A percentile compares a stretch with the other conserved stretches of the same genome.
Conservation (phyloP, 2,329 filamentous ascomycete genomes). For the Aspergillus bombycis region DNA sequence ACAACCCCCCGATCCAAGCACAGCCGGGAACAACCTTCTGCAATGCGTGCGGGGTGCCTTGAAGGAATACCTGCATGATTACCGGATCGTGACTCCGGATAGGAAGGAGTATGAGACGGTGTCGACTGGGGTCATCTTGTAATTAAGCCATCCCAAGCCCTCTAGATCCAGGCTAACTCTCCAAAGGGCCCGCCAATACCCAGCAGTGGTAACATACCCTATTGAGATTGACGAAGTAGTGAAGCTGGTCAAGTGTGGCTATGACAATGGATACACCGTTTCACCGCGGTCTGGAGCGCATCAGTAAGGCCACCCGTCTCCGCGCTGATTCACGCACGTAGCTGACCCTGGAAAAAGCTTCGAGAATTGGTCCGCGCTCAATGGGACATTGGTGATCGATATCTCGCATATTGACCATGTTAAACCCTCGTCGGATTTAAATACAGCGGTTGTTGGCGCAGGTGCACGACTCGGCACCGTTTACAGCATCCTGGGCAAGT, state of each 20-base stretch:
- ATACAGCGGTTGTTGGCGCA: not conserved
- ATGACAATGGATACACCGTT: not conserved
- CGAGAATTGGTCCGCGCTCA: not conserved
- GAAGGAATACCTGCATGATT: not conserved
- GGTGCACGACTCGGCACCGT: not conserved
- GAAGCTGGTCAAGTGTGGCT: not conserved
- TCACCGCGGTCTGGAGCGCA: not conserved
- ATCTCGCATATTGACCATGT: conserved; percentile 6
- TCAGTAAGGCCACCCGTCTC: not conserved
- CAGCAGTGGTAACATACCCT: not conserved
- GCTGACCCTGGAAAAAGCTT: not conserved
- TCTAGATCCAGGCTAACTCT: not conserved
- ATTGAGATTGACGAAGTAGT: not conserved
- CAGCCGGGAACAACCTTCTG: not conserved
- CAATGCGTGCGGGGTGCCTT: not conserved
- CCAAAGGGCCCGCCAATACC: not conserved
- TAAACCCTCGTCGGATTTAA: not conserved
- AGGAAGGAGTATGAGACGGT: not conserved
- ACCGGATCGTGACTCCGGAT: not conserved
- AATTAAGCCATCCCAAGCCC: not conserved
- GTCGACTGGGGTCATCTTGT: not conserved
- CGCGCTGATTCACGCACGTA: not conserved
- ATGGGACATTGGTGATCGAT: conserved; percentile 2
- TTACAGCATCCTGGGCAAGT: not conserved
- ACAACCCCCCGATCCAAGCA: not conserved